phyloP scores from a whole-genome alignment of 805 yeast species.

The Brettanomyces sp. region DNA sequence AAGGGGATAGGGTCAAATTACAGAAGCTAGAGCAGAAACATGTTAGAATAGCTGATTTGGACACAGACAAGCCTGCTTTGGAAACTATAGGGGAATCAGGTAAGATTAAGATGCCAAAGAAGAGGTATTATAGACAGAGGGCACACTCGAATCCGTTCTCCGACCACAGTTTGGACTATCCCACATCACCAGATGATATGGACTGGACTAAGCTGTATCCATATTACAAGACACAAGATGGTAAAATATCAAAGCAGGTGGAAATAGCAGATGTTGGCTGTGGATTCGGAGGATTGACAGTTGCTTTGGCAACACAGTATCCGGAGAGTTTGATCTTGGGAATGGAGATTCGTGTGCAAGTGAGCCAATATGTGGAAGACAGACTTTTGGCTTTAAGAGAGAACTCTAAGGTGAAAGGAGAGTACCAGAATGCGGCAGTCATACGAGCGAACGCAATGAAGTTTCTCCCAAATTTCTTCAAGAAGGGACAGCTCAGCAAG shows the following conservation, averaged over 20 bases:
- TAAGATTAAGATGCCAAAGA: conserved; percentile 49
- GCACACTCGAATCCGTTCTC: conserved; percentile 98
- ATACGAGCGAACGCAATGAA: conserved; percentile 96
- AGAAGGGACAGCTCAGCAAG: conserved; percentile 72
- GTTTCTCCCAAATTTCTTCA: conserved; percentile 88
- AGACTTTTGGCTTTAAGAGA: conserved; percentile 82
- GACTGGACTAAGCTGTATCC: conserved; percentile 81
- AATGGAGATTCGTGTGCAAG: conserved; percentile 97
- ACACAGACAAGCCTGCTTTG: background rate
- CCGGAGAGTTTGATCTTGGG: conserved; percentile 76
- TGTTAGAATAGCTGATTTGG: conserved; percentile 2
- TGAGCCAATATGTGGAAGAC: conserved; percentile 94
- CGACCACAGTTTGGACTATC: conserved; percentile 88
- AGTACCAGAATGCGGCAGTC: conserved; percentile 79
- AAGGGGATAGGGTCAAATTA: conserved; percentile 13
- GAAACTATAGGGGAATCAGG: conserved; percentile 14
- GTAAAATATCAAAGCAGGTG: conserved; percentile 40
- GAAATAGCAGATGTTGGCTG: conserved; percentile 96
- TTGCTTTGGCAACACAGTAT: conserved; percentile 68
- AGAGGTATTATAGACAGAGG: conserved; percentile 87
- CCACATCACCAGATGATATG: conserved; percentile 72
- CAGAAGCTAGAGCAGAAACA: background rate
- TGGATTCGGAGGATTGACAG: conserved; percentile 89
- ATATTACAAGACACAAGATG: conserved; percentile 30
- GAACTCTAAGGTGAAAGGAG: conserved; percentile 27